These are phyloP conservation scores for Wallemia hederae DNA, from an alignment of 1,284 basidiomycete genomes.

Conservation along the genomic window DNA sequence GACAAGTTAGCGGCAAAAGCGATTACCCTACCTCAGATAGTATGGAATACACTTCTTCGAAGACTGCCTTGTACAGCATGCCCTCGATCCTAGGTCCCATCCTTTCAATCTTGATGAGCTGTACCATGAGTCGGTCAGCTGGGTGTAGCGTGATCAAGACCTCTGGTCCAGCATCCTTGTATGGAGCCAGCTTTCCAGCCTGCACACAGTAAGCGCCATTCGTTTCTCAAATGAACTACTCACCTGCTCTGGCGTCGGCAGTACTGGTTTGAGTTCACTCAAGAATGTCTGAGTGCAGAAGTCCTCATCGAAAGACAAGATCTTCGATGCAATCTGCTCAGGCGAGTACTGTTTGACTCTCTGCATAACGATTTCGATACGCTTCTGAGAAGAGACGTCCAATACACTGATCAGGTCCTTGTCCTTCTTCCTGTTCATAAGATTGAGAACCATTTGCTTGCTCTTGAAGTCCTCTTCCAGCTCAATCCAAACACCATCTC, in stretches of 20 bases:
- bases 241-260: slow-evolving; percentile 70
- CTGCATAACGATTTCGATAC: slow-evolving; percentile 69
- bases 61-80: slow-evolving; percentile 67
- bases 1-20: not conserved
- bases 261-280: slow-evolving; percentile 49
- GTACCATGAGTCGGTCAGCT: slow-evolving; percentile 85
- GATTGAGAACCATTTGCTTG: slow-evolving; percentile 62
- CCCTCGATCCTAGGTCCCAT: slow-evolving; percentile 71
- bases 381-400: slow-evolving; percentile 62
- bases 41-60: slow-evolving; percentile 48
- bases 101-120: slow-evolving; percentile 80
- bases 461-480: slow-evolving; percentile 98
- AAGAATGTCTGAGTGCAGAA: slow-evolving; percentile 65
- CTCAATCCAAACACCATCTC: slow-evolving; percentile 60
- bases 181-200: slow-evolving; percentile 72
- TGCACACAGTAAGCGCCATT: slow-evolving; percentile 13
- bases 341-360: slow-evolving; percentile 50
- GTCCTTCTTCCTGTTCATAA: slow-evolving; percentile 29
- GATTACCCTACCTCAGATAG: slow-evolving; percentile 18
- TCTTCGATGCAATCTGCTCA: slow-evolving; percentile 51
- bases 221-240: slow-evolving; percentile 6
- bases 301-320: slow-evolving; percentile 53
- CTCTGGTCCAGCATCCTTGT: slow-evolving; percentile 57
- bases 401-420: slow-evolving; percentile 73
- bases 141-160: slow-evolving; percentile 69